Percentiles rank a stretch among this genome's conserved stretches.
Evolutionary conservation across 2,329 filamentous ascomycete genomes (phyloP).

Genomic region (Cytospora paraplurivora): DNA sequence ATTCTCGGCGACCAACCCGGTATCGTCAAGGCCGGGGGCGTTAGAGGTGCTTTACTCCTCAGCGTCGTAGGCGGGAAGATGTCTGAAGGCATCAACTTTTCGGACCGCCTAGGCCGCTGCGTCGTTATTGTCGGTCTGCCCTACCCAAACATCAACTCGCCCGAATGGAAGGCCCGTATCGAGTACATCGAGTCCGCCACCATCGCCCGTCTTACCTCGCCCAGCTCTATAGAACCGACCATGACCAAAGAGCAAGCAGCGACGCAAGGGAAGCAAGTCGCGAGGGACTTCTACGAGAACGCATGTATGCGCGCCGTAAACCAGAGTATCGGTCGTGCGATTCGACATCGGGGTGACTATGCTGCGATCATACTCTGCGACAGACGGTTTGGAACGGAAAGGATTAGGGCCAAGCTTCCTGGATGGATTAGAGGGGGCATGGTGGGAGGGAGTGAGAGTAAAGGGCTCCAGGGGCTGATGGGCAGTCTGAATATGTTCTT

Average conservation of each 20-base stretch:
- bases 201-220: slow-evolving; percentile 38
- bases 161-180: slow-evolving; percentile 91
- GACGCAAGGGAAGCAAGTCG: slow-evolving; percentile 54
- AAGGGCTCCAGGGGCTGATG: slow-evolving; percentile 61
- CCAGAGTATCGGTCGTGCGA: slow-evolving; percentile 91
- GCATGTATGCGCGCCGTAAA: slow-evolving; percentile 96
- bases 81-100: slow-evolving; percentile 98
- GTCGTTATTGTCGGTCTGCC: slow-evolving; percentile 91
- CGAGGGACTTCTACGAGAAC: slow-evolving; percentile 87
- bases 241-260: slow-evolving; percentile 37
- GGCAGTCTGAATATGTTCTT: slow-evolving; percentile 60
- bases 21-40: neutral
- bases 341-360: slow-evolving; percentile 85
- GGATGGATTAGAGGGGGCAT: slow-evolving; percentile 83
- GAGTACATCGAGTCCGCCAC: slow-evolving; percentile 75
- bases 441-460: slow-evolving; percentile 49
- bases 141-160: slow-evolving; percentile 85
- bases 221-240: slow-evolving; percentile 5
- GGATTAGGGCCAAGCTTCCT: slow-evolving; percentile 79
- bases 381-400: slow-evolving; percentile 70
- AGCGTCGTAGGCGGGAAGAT: slow-evolving; percentile 93
- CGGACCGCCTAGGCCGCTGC: slow-evolving; percentile 82
- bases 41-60: slow-evolving; percentile 74
- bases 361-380: slow-evolving; percentile 88
- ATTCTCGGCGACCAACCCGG: slow-evolving; percentile 53